Base-by-base conservation (phyloP, 805 yeast genomes). In the Suhomyces canberraensis region DNA sequence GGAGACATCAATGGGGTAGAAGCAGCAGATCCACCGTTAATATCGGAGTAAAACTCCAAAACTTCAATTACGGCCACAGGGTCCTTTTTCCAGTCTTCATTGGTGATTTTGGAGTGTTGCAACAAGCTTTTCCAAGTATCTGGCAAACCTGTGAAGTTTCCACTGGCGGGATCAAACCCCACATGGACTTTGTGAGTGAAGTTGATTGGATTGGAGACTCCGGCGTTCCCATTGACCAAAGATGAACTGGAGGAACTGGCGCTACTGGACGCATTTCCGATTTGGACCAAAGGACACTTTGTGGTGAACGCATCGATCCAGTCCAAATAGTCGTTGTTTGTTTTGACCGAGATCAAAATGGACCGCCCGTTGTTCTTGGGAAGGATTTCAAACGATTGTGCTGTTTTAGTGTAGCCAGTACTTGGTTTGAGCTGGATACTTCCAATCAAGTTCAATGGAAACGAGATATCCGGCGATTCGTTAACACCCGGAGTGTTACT, bases 121-220 rank as follows among this genome's bases (percentile, higher is more conserved):
- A 77, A 64, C 47, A 76, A 57, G 26, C 64, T 69, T 42, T 73
- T 67, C 82, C 81, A 76, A 29, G 76, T 72, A 16, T 76, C 78
- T 1, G 81, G 81, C 37, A 75, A 65, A 6, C 77, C 78, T 14
- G 76, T 72, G 47, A 75, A 73, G 37, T 69, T 71, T 14, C 82
- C 82, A 48, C 73, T 75, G 19, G 84, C 81, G 3, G 93, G 91
- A 56, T 85, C 95, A 51, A 82, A 84, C 1, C 90, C 90, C 17
- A 85, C 91, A 57, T 85, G 93, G 13, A 90, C 96, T 53, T 82
- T 85, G 58, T 95, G 98, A 8, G 95, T 88, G 60, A 91, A 91
- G 59, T 91, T 90, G 13, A 91, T 86, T 6, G 99, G 99, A 26
- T 81, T 81, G 3, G 97, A 89, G 8, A 93, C 96, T 7, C 65